These are phyloP conservation scores for Kodamaea fungicola DNA, from an alignment of 1,139 yeast genomes.

Conservation along the genomic window DNA sequence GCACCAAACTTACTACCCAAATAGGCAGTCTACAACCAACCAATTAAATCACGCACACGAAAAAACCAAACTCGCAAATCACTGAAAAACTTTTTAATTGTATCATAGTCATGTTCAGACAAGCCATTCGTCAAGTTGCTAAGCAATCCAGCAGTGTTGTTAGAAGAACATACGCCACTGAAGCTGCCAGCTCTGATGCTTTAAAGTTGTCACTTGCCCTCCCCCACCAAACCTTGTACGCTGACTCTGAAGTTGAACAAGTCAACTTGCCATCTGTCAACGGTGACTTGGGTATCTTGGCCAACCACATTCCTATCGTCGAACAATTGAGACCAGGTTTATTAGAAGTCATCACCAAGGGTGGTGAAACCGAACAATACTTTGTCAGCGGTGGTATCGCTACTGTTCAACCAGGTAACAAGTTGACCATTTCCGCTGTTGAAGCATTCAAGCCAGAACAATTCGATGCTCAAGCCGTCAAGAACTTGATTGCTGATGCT, in stretches of 20 bases:
- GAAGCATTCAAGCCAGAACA: conserved; percentile 94
- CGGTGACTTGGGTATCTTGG: conserved; percentile 96
- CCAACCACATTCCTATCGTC: conserved; percentile 96
- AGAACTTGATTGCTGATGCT: conserved; percentile 84
- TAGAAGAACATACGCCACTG: conserved; percentile 89
- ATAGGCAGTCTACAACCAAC: conserved; percentile 27
- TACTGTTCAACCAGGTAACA: conserved; percentile 92
- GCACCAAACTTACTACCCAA: conserved; percentile 17
- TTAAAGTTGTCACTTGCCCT: conserved; percentile 87
- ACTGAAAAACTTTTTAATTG: conserved; percentile 5
- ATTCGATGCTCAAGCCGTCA: conserved; percentile 79
- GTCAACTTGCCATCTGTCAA: conserved; percentile 95
- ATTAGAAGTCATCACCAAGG: conserved; percentile 81
- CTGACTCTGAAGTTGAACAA: conserved; percentile 63
- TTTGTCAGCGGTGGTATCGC: conserved; percentile 97
- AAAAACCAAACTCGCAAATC: conserved; percentile 5
- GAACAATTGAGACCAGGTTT: conserved; percentile 98
- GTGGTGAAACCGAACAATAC: conserved; percentile 74
- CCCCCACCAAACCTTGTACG: conserved; percentile 70
- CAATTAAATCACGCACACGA: conserved; percentile 22
- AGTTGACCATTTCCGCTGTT: conserved; percentile 86
- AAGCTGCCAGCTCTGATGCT: conserved; percentile 63
- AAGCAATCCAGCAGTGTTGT: conserved; percentile 60
- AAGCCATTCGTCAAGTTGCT: conserved; percentile 61
- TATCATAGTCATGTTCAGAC: conserved; percentile 55